Evolutionary conservation across 176 grass and related monocot species (phyloP), one percentile per base, ranked within the genome.

Genomic region (Phoenix roebelenii): DNA sequence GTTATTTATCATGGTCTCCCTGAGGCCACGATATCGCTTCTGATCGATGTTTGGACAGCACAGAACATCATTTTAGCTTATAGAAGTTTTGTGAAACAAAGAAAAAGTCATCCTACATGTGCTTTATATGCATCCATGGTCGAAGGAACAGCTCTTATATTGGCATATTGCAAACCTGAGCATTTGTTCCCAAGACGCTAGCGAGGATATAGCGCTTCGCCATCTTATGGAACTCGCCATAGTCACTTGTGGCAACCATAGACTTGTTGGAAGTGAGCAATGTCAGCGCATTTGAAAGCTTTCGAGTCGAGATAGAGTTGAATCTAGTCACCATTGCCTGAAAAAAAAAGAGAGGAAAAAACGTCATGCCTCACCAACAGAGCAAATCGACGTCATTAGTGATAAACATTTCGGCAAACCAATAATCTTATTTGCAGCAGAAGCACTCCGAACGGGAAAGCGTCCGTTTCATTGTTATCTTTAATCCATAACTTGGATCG

Each of bases 291-390:
- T 80, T 82, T 22, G 92, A 75, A 18, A 91, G 69, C 59, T 97
- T 91, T 53, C 84, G 73, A 74, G 83, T 85, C 62, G 80, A 83
- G 63, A 97, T 91, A 61, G 87, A 88, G 39, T 83, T 72, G 61
- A 61, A 97, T 76, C 85, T 97, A 22, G 66, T 65, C 76, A 97
- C 44, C 92, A 97, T 91, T 57, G 84, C 92, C 87, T 97, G 59
- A 0, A 55, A 79, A 66, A 77, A 18, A n/a, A n/a, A n/a, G n/a
- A n/a, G n/a, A n/a, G 3, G 4, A n/a, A 17, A 10, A 4, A 44
- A 2, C 12, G 12, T 44, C 9, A 44, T 12, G 35, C 9, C 35
- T 44, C 9, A 12, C 35, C 35, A 44, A 12, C 35, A 44, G 2
- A 44, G 9, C 2, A 44, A 44, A 44, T 10, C 10, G 6, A 7